Base-by-base conservation (phyloP, 306 rosid species). In the Vigna reflexopilosa region DNA sequence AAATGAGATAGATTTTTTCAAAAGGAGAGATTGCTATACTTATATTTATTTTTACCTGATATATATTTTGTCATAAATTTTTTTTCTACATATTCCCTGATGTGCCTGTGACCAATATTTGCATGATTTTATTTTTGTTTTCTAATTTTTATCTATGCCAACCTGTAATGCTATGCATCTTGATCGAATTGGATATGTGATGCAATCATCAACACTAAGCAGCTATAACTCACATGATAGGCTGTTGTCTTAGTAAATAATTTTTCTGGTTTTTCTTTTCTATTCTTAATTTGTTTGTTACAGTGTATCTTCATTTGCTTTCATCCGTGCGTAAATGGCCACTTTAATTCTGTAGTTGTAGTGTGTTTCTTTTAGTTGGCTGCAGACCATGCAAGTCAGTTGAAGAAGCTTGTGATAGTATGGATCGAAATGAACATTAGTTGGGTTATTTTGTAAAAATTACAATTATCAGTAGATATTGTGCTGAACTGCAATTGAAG, bases 401-500 rank as follows among this genome's bases (percentile, higher is more conserved):
- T 36, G 42, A 6, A 36, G 45, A 42, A 42, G 47, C 47, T 9
- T 42, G 45, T 40, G 10, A 7, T 6, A 40, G 11, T 40, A 40
- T 40, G 45, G 10, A 40, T 40, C 6, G 11, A 40, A 40, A 8
- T 40, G 45, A 40, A 40, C 2, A 2, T 40, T 40, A 7, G 45
- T 40, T 40, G 47, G 13, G 47, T 42, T 42, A 3, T 42, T 9
- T 42, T 42, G 8, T 38, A 42, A 42, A 42, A 76, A 40, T 51
- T 22, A 66, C 52, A 52, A 24, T 36, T 38, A 22, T 52, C 17
- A 22, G 40, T 20, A 17, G 16, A 28, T 52, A 16, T 66, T 50
- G 3, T 26, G 9, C 67, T 44, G 70, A 38, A n/a, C 30, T 58
- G 56, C 45, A 28, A 70, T 50, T 76, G 15, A 40, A 51, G n/a